Evolutionary conservation across 345 rosid species (phyloP).

Genomic region (Cardiospermum halicacabum): DNA sequence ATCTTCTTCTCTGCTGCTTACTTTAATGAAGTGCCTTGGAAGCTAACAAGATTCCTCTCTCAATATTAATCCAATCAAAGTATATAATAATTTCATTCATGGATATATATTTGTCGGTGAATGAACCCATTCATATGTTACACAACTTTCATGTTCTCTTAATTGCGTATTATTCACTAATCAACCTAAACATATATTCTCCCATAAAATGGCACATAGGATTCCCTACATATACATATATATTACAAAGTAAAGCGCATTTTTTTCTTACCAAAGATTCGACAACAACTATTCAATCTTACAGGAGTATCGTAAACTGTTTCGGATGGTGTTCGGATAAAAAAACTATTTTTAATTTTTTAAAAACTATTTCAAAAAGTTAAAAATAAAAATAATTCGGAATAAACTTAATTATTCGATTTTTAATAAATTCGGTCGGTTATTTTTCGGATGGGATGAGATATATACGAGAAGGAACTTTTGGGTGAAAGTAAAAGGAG

Average conservation of each 20-base stretch:
- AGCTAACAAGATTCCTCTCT: conserved; percentile 67
- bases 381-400: too few relatives aligned
- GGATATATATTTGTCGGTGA: conserved; percentile 12
- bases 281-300: too few relatives aligned
- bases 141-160: background rate
- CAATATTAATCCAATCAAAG: background rate
- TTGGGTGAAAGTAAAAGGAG: conserved; percentile 26
- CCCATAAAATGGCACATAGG: conserved; percentile 12
- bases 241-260: background rate
- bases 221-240: conserved; percentile 1
- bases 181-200: background rate
- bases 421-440: too few relatives aligned
- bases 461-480: conserved; percentile 19
- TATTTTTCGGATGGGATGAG: too few relatives aligned
- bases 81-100: background rate
- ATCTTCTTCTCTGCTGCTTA: conserved; percentile 54
- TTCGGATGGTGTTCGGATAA: too few relatives aligned
- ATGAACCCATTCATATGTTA: too few relatives aligned
- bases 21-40: conserved; percentile 76
- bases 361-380: too few relatives aligned
- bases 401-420: too few relatives aligned
- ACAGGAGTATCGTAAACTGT: too few relatives aligned
- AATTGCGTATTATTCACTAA: background rate
- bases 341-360: too few relatives aligned
- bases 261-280: conserved; percentile 6